A percentile compares a stretch with the other conserved stretches of the same genome.
These are phyloP conservation scores for Cytospora leucostoma DNA, from an alignment of 2,329 filamentous ascomycete genomes.

Conservation along the genomic window DNA sequence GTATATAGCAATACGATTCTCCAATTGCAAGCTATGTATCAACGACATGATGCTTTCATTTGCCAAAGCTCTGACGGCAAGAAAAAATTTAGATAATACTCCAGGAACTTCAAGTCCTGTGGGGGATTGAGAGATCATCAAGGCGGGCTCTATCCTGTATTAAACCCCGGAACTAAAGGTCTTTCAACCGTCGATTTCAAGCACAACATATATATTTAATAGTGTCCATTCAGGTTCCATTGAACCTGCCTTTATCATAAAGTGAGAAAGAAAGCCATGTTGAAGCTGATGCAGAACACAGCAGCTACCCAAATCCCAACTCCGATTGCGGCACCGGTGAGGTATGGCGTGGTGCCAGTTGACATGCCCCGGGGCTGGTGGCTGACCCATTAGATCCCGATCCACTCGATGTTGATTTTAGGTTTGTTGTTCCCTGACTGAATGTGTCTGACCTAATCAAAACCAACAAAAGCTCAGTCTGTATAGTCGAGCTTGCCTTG, in stretches of 20 bases:
- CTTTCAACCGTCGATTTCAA: no score
- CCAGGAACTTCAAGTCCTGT: no score
- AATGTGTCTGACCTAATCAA: constrained; percentile 3
- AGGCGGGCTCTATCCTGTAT: no score
- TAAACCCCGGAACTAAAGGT: no score
- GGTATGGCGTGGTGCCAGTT: not conserved
- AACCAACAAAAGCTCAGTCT: not conserved
- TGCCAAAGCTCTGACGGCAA: no score
- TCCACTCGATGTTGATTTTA: not conserved
- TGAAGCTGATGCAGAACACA: not conserved
- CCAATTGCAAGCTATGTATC: no score
- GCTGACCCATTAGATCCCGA: not conserved
- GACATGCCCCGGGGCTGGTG: not conserved
- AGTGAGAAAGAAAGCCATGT: not conserved
- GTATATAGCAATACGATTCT: no score
- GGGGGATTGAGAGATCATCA: no score
- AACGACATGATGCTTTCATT: no score
- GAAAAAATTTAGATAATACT: no score
- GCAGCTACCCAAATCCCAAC: not conserved
- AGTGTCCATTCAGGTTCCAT: not conserved
- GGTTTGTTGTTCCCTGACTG: constrained; percentile 3
- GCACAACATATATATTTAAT: no score
- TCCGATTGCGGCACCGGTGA: constrained; percentile 1
- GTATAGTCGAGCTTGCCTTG: not conserved
- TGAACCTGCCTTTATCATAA: not conserved